These are phyloP conservation scores for Biscutella laevigata DNA, from an alignment of 441 rosid species.

Conservation along the genomic window DNA sequence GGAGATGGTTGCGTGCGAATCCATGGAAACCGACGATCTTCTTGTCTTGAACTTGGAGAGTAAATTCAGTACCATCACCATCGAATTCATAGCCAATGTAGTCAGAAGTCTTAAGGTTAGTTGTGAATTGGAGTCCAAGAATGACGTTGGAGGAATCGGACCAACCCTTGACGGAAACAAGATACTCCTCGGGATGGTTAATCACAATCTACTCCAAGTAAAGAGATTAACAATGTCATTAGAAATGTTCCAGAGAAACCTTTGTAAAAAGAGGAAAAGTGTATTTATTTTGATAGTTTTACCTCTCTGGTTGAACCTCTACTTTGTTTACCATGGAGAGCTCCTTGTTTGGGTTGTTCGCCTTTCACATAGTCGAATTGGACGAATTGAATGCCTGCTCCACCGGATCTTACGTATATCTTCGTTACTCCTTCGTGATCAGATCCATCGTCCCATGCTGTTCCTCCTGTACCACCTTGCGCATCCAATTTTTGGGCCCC, in stretches of 20 bases:
- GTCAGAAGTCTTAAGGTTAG: neutral
- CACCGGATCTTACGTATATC: neutral
- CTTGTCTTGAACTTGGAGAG: constrained; percentile 15
- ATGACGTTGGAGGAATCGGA: neutral
- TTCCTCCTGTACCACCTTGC: constrained; percentile 19
- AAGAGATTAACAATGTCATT: neutral
- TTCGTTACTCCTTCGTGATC: constrained; percentile 20
- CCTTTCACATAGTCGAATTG: constrained; percentile 17
- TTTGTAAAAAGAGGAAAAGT: too few relatives aligned
- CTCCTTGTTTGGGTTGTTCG: neutral
- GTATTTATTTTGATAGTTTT: too few relatives aligned
- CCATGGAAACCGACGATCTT: constrained; percentile 29
- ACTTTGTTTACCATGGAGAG: neutral
- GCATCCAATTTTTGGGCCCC: neutral
- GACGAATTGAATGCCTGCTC: neutral
- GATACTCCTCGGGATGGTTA: constrained; percentile 15
- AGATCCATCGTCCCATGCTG: constrained; percentile 21
- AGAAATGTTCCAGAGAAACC: too few relatives aligned
- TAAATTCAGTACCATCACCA: neutral
- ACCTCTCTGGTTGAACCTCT: neutral
- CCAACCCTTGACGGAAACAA: constrained; percentile 22
- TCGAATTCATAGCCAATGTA: neutral
- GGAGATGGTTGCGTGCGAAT: neutral
- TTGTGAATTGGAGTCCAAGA: constrained; percentile 14
- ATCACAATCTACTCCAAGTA: constrained; percentile 6